These are phyloP conservation scores for Clavispora asparagi DNA, from an alignment of 805 yeast species.

Conservation along the genomic window DNA sequence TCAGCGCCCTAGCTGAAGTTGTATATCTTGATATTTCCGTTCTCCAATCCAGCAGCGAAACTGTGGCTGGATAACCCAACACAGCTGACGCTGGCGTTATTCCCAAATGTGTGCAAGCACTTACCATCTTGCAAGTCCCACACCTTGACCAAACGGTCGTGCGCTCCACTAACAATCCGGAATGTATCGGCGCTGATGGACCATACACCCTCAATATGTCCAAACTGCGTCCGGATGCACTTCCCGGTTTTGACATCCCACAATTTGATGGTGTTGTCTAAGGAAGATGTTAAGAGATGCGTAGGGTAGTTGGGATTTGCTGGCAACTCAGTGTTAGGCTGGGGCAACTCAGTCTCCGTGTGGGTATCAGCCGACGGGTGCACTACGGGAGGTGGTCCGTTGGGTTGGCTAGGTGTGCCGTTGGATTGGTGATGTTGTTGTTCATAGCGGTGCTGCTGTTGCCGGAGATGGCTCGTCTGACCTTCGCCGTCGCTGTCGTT, in stretches of 20 bases:
- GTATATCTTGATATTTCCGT: slow-evolving; percentile 81
- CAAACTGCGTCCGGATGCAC: slow-evolving; percentile 91
- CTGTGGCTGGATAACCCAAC: slow-evolving; percentile 87
- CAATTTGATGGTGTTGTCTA: slow-evolving; percentile 87
- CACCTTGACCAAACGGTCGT: slow-evolving; percentile 81
- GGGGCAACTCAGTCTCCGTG: background rate
- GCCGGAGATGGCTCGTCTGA: slow-evolving; percentile 7
- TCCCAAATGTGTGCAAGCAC: slow-evolving; percentile 89
- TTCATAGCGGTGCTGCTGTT: slow-evolving; percentile 11
- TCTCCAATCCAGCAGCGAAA: slow-evolving; percentile 86
- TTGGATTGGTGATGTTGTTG: slow-evolving; percentile 6
- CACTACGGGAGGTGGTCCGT: too few species aligned
- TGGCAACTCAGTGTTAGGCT: slow-evolving; percentile 3
- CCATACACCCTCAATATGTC: slow-evolving; percentile 98
- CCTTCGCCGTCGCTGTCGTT: slow-evolving; percentile 35
- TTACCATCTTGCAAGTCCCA: slow-evolving; percentile 96
- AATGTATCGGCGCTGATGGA: slow-evolving; percentile 93
- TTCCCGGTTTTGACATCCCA: slow-evolving; percentile 88
- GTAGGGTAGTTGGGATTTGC: slow-evolving; percentile 54
- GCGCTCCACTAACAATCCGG: slow-evolving; percentile 91
- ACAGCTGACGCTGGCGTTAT: slow-evolving; percentile 53
- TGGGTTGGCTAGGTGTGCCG: background rate
- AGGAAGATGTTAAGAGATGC: slow-evolving; percentile 77
- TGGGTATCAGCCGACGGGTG: too few species aligned
- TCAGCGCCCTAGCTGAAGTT: slow-evolving; percentile 7